A percentile compares a stretch with the other conserved stretches of the same genome.
phyloP scores from a whole-genome alignment of 192 early-diverging fungal species.

The Linnemannia hyalina region DNA sequence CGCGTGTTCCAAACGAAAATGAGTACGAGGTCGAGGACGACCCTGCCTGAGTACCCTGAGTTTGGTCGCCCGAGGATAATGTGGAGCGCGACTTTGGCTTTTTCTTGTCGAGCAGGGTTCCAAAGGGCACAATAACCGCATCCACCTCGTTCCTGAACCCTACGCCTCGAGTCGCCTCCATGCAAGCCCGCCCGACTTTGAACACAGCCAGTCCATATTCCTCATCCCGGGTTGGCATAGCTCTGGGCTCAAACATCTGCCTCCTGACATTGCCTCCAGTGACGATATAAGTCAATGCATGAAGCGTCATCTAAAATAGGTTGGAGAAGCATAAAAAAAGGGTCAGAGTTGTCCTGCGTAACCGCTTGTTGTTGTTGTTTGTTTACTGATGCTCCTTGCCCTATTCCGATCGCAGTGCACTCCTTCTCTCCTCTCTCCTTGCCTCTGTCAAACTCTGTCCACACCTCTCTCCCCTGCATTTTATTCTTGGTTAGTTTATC shows the following conservation, averaged over 20 bases:
- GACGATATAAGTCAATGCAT: slow-evolving; percentile 56
- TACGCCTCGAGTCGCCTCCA: slow-evolving; percentile 60
- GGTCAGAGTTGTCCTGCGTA: neutral
- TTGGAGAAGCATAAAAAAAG: neutral
- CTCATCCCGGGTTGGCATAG: slow-evolving; percentile 53
- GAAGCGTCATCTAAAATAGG: slow-evolving; percentile 38
- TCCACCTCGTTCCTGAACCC: slow-evolving; percentile 61
- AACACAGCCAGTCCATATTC: slow-evolving; percentile 63
- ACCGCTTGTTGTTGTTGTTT: neutral
- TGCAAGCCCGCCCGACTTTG: slow-evolving; percentile 60
- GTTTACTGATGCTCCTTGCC: neutral
- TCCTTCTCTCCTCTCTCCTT: neutral
- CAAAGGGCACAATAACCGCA: slow-evolving; percentile 54
- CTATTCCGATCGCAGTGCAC: neutral
- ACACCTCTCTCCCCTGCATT: neutral
- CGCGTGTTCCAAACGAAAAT: neutral
- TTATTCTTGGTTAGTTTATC: neutral
- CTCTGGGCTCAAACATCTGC: slow-evolving; percentile 60
- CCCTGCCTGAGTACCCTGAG: neutral
- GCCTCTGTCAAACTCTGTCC: neutral
- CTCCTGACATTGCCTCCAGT: slow-evolving; percentile 61
- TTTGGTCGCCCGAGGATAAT: neutral
- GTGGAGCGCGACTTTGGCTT: neutral
- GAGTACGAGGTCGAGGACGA: neutral
- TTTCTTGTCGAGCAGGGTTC: slow-evolving; percentile 57